Base-by-base conservation (phyloP, 2,329 filamentous ascomycete species). In the Talaromyces sp. region DNA sequence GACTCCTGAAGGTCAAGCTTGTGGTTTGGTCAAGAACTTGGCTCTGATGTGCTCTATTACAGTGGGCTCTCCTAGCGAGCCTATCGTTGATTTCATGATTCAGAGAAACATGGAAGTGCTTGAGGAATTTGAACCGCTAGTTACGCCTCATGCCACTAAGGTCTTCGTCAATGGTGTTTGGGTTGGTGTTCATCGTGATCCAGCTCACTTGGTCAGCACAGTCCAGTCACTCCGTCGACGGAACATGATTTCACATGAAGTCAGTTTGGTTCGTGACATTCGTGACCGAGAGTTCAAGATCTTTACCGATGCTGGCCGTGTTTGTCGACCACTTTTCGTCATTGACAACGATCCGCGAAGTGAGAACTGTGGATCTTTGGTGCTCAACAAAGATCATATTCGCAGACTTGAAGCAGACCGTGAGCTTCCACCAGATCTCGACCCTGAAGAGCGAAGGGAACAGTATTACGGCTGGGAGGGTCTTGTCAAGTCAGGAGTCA, bases 41-140 rank as follows among this genome's bases (percentile, higher is more conserved):
- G 93, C 95, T 6, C 84, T 99, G 61, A 98, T 99, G 94, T 98
- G 95, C 75, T 97, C 96, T 73, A 93, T 99, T 74, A 97, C 93
- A 73, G 93, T 98, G 59, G 94, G 94, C 72, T 96, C 93, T 35
- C 92, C 93, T 16, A 91, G 91, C 19, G 90, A 94, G 65, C 93
- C 94, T 1, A 90, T 98, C 71, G 88, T 94, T 45, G 92, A 97
- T 71, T 99, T 96, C 81, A 95, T 99, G 92, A 91, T 94, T 70
- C 90, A 94, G 70, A 85, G 93, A 69, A 93, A 94, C 73, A 97
- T 99, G 92, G 94, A 98, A 74, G 87, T 97, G 2, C 84, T 99
- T 0, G 95, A 99, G 76, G 95, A 99, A 76, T 99, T 97, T 72
- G 91, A 95, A 74, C 90, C 91, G 6, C 82, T 90, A 66, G 84